A percentile compares a stretch with the other conserved stretches of the same genome.
Conservation (phyloP, 2,329 filamentous ascomycete species). For the Annulohypoxylon truncatum region DNA sequence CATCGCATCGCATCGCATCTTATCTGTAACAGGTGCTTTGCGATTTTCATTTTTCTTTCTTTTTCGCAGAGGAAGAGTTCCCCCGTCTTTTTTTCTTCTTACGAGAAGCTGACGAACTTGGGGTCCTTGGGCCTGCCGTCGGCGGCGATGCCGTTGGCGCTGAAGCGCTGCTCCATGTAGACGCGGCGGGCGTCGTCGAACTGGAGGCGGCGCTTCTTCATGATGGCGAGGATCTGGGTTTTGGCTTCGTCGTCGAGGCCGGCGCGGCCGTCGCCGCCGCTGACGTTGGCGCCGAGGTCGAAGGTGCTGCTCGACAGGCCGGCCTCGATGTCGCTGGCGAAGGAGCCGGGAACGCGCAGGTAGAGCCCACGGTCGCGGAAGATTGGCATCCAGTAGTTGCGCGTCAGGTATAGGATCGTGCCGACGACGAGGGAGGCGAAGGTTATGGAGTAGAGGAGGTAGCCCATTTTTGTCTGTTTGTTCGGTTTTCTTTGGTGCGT, state of each 20-base stretch:
- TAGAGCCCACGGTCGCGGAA: slow-evolving; percentile 80
- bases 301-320: slow-evolving; percentile 87
- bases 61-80: no score
- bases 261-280: slow-evolving; percentile 78
- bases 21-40: no score
- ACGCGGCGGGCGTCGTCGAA: slow-evolving; percentile 93
- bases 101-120: slow-evolving; percentile 94
- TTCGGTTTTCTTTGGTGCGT: neutral
- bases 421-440: slow-evolving; percentile 77
- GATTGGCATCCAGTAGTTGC: slow-evolving; percentile 78
- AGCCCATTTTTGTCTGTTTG: slow-evolving; percentile 68
- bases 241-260: slow-evolving; percentile 87
- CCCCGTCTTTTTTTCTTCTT: no score
- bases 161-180: slow-evolving; percentile 87
- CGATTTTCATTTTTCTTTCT: no score
- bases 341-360: slow-evolving; percentile 78
- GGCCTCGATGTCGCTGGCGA: slow-evolving; percentile 86
- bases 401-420: slow-evolving; percentile 84
- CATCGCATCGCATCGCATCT: no score
- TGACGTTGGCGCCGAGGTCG: slow-evolving; percentile 83
- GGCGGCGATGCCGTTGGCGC: slow-evolving; percentile 85
- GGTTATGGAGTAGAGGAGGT: slow-evolving; percentile 81
- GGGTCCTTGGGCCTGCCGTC: slow-evolving; percentile 91
- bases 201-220: slow-evolving; percentile 83
- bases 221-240: slow-evolving; percentile 85